phyloP scores from a whole-genome alignment of 768 basidiomycete species.

The Chlorophyllum brunneum region DNA sequence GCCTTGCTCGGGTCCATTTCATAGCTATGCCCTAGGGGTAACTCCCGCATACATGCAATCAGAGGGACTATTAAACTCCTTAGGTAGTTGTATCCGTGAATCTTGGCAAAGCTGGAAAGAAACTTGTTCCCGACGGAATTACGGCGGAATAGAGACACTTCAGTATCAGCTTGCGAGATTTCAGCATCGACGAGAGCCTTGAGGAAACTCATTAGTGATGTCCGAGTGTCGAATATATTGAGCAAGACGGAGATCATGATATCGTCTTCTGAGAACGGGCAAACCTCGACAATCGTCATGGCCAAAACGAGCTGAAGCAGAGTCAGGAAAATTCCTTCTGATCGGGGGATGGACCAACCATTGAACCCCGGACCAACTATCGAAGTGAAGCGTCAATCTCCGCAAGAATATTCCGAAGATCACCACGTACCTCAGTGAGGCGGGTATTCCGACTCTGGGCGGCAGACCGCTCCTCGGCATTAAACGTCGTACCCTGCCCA shows the following conservation, averaged over 20 bases:
- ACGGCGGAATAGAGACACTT: constrained; percentile 79
- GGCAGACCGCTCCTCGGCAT: constrained; percentile 49
- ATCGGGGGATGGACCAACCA: constrained; percentile 43
- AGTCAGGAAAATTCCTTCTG: background rate
- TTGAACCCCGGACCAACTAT: constrained; percentile 70
- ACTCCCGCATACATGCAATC: constrained; percentile 65
- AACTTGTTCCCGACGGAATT: constrained; percentile 89
- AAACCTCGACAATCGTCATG: constrained; percentile 84
- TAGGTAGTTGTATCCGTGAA: constrained; percentile 93
- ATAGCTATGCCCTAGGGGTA: constrained; percentile 72
- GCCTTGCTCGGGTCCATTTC: constrained; percentile 71
- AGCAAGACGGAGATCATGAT: constrained; percentile 82
- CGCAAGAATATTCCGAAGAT: background rate
- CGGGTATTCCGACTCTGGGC: constrained; percentile 45
- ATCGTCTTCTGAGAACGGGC: constrained; percentile 75
- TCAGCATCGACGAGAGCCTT: constrained; percentile 86
- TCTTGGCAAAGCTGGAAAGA: constrained; percentile 78
- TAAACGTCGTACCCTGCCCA: constrained; percentile 75
- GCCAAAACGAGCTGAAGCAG: constrained; percentile 63
- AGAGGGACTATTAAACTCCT: constrained; percentile 74
- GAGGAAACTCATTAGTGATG: constrained; percentile 67
- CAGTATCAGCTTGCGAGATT: constrained; percentile 76
- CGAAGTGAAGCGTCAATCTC: constrained; percentile 3
- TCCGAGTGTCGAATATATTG: constrained; percentile 79
- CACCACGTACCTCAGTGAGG: constrained; percentile 51